phyloP scores from a whole-genome alignment of 164 flowering plant species.

The Protea cynaroides region DNA sequence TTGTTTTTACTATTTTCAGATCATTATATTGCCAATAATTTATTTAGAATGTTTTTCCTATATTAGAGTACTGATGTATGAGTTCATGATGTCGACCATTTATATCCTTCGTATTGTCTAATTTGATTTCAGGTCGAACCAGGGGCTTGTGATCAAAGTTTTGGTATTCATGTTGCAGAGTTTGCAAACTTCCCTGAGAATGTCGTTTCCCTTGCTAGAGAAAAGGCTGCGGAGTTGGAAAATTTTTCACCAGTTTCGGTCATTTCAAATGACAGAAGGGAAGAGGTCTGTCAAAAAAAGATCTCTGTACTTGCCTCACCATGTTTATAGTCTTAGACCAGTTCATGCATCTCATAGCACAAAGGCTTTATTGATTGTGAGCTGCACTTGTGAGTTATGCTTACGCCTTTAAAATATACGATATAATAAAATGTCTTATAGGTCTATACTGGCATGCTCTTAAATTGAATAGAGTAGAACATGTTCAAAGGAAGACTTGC shows the following conservation, averaged over 20 bases:
- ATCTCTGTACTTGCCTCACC: neutral
- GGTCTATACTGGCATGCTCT: too few relatives aligned
- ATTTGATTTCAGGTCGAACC: conserved; percentile 63
- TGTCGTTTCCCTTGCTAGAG: conserved; percentile 88
- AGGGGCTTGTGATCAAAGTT: conserved; percentile 98
- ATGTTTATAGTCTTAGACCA: neutral
- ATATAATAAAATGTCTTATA: too few relatives aligned
- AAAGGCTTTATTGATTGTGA: neutral
- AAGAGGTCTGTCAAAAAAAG: conserved; percentile 35
- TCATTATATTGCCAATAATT: neutral
- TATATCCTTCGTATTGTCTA: neutral
- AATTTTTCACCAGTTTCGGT: conserved; percentile 67
- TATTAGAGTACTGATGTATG: neutral
- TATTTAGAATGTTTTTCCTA: neutral
- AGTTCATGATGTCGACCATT: neutral
- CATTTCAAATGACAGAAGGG: conserved; percentile 24
- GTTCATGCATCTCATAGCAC: neutral
- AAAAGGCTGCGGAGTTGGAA: conserved; percentile 95
- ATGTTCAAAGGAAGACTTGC: too few relatives aligned
- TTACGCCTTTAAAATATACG: too few relatives aligned
- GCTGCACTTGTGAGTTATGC: too few relatives aligned
- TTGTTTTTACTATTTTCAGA: neutral
- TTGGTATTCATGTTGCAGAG: conserved; percentile 98
- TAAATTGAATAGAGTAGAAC: too few relatives aligned
- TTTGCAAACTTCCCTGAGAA: conserved; percentile 92